Conservation (phyloP, 352 stramenopile genomes). For the Globisporangium splendens region DNA sequence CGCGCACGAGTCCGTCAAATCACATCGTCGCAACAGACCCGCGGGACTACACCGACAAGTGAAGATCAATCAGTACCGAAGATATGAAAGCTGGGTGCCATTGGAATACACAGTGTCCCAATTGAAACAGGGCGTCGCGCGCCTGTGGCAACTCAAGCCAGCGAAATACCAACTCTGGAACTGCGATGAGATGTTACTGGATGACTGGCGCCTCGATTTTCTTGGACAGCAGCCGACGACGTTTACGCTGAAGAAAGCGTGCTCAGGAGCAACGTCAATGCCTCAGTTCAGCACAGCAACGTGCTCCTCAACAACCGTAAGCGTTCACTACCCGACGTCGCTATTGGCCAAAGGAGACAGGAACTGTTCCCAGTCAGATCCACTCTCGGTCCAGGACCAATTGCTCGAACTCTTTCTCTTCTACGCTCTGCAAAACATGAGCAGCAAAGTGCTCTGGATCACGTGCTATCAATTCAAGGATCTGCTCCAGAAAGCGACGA, state of each 20-base stretch:
- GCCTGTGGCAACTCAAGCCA: constrained; percentile 40
- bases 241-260: constrained; percentile 18
- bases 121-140: constrained; percentile 41
- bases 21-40: neutral
- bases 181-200: constrained; percentile 15
- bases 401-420: constrained; percentile 67
- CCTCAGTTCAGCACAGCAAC: neutral
- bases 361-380: constrained; percentile 16
- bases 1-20: constrained; percentile 8
- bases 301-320: neutral
- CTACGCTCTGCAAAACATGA: constrained; percentile 51
- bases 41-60: neutral
- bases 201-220: constrained; percentile 22
- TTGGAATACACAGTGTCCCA: constrained; percentile 38
- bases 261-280: neutral
- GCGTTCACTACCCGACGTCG: neutral
- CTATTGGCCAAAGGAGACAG: too few species aligned
- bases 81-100: constrained; percentile 46
- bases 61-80: neutral
- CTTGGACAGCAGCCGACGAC: constrained; percentile 4
- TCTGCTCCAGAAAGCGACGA: constrained; percentile 37
- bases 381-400: constrained; percentile 54
- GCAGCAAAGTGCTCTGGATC: constrained; percentile 34
- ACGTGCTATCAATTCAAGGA: constrained; percentile 71
- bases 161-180: constrained; percentile 44